Conservation (phyloP, 257 asterid genomes). For the Coffea canephora region DNA sequence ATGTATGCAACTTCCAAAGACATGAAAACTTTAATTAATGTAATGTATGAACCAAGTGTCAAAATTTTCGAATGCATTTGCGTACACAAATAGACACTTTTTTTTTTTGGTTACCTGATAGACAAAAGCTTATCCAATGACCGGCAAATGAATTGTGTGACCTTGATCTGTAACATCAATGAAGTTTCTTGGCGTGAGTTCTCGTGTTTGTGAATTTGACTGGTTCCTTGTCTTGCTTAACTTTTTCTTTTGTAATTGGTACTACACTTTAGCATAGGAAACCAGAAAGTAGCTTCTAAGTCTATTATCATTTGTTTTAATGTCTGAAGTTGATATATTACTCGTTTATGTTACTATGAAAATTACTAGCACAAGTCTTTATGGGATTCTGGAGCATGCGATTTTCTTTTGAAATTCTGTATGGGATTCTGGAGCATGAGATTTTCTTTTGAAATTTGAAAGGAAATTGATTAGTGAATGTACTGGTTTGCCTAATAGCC, state of each 20-base stretch:
- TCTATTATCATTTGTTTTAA: too few relatives aligned
- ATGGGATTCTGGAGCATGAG: too few relatives aligned
- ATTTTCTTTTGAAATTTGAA: too few relatives aligned
- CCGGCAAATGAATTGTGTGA: conserved; percentile 10
- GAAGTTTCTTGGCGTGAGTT: conserved; percentile 12
- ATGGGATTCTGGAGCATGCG: too few relatives aligned
- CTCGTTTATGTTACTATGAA: not conserved
- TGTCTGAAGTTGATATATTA: too few relatives aligned
- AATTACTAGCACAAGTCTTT: too few relatives aligned
- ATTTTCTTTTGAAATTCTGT: too few relatives aligned
- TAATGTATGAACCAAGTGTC: not conserved
- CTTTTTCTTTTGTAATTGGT: not conserved
- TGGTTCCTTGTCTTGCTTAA: conserved; percentile 1
- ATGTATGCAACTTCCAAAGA: conserved; percentile 2
- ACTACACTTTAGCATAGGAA: not conserved
- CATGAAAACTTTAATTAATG: not conserved
- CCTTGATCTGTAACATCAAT: conserved; percentile 23
- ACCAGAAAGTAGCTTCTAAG: too few relatives aligned
- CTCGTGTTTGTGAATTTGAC: conserved; percentile 16
- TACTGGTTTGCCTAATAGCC: too few relatives aligned
- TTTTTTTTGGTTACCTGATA: too few relatives aligned
- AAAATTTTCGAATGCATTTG: not conserved
- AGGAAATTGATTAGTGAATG: too few relatives aligned
- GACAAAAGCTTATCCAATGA: not conserved
- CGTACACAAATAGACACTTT: not conserved